phyloP scores from a whole-genome alignment of 2,329 filamentous ascomycete species.

The Phialophora expanda region DNA sequence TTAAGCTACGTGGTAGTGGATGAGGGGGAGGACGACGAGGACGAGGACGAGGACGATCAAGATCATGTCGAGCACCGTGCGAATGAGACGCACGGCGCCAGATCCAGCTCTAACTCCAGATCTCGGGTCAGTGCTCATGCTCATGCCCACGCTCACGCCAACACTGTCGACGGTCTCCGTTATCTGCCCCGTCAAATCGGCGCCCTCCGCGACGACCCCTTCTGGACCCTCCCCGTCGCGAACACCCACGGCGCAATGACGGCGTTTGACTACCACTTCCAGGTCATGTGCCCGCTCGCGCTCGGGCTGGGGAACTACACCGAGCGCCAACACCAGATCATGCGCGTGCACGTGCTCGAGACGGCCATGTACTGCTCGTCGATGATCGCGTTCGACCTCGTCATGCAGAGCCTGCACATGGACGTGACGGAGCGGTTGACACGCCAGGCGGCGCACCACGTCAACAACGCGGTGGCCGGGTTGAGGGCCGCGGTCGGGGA shows the following conservation, averaged over 20 bases:
- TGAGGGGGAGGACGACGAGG: too few species aligned
- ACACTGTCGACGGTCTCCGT: neutral
- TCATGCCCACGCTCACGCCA: too few species aligned
- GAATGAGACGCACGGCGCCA: neutral
- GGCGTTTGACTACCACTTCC: conserved; percentile 20
- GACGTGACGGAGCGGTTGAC: conserved; percentile 9
- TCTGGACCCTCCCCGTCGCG: conserved; percentile 21
- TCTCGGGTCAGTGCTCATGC: too few species aligned
- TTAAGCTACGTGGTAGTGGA: conserved; percentile 9
- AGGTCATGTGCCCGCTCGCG: conserved; percentile 19
- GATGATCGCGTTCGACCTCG: conserved; percentile 19
- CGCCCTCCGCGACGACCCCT: conserved; percentile 19
- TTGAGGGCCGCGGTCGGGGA: conserved; percentile 11
- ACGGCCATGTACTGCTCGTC: conserved; percentile 23
- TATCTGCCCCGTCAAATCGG: conserved; percentile 6
- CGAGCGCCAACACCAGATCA: conserved; percentile 10
- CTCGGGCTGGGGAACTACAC: conserved; percentile 22
- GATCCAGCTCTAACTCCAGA: too few species aligned
- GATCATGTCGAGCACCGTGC: neutral
- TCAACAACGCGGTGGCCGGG: conserved; percentile 12
- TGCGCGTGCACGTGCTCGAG: conserved; percentile 17
- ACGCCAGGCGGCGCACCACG: conserved; percentile 9
- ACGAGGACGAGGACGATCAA: neutral
- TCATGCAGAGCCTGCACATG: conserved; percentile 16
- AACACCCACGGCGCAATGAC: conserved; percentile 15